phyloP scores from a whole-genome alignment of 345 rosid species.

The Gossypium sturtianum region DNA sequence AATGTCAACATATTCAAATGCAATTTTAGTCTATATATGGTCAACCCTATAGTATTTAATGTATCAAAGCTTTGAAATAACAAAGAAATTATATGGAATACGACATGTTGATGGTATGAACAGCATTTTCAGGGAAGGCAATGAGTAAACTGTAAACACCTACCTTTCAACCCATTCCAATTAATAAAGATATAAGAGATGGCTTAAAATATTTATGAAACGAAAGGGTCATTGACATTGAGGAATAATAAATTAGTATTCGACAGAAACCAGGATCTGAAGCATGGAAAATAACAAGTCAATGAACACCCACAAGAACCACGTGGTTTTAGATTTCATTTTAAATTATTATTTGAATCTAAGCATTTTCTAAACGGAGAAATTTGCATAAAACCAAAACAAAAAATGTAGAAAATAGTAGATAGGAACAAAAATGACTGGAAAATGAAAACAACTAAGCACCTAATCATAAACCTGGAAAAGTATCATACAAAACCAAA shows the following conservation, averaged over 20 bases:
- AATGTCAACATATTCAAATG: background rate
- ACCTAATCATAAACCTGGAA: background rate
- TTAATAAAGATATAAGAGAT: background rate
- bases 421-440: background rate
- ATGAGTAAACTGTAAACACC: background rate
- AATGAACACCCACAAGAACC: background rate
- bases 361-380: background rate
- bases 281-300: slow-evolving; percentile 8
- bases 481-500: background rate
- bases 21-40: background rate
- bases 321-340: background rate
- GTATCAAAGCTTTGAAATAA: background rate
- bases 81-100: slow-evolving; percentile 1
- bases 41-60: background rate
- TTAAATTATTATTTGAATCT: background rate
- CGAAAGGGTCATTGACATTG: background rate
- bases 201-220: background rate
- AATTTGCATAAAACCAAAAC: background rate
- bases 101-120: background rate
- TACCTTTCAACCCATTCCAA: background rate
- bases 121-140: background rate
- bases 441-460: background rate
- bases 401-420: background rate
- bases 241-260: background rate
- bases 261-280: slow-evolving; percentile 1